Base-by-base conservation (phyloP, 2,329 filamentous ascomycete genomes). In the Beauveria australis region DNA sequence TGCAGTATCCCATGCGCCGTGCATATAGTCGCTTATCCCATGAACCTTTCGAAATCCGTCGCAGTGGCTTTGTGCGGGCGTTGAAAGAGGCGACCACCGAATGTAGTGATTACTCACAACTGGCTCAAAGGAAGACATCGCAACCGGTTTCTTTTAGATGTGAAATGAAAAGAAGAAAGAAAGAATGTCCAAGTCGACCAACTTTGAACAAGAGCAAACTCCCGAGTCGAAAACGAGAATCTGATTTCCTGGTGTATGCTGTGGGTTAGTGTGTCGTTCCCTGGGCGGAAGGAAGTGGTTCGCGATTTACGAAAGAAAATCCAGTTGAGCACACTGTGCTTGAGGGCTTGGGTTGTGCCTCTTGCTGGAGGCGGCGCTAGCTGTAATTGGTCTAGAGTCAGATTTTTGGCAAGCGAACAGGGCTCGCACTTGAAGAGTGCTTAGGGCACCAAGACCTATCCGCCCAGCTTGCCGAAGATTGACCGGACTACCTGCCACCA, bases 121-220 rank as follows among this genome's bases (percentile, higher is more conserved):
- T 77, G 79, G 75, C 81, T 88, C 85, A 79, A 88, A 87, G 73
- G 81, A 83, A 76, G 84, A 87, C 84, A 87, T 87, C 75, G 80
- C 83, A 69, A 70, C 67, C 68, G 71, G 60, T 53, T 37, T 76
- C 73, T 74, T 68, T 70, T 71, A 66, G 68, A 68, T 64, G 64
- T 65, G 67, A 64, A 64, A 68, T 68, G 68, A 65, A 64, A 64
- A 59, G 49, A 64, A 64, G 53, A 59, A 67, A 65, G 69, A 68
- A 71, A 71, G 69, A 69, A 68, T 71, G 69, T 67, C 72, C 68
- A 69, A 61, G 53, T 61, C 53, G 66, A 69, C 65, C 68, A 70
- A 66, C 66, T 22, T 46, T 66, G 68, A 66, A 63, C 69, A 66
- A 73, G 26, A 65, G 67, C 69, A 72, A 72, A 73, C 69, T 66